Conservation (phyloP, 441 rosid species). For the Theobroma grandiflorum region DNA sequence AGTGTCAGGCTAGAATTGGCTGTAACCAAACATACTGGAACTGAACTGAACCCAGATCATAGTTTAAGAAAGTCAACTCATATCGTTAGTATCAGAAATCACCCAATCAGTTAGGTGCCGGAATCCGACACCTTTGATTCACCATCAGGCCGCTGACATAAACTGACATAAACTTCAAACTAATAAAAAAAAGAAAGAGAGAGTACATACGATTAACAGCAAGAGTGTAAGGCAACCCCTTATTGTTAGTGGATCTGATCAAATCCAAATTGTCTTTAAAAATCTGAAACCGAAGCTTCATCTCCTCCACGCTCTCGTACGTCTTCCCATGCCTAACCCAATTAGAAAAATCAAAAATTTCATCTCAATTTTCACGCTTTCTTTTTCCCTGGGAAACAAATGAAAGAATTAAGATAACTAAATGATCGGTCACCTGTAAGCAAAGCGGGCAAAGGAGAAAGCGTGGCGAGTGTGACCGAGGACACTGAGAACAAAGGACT, state of each 20-base stretch:
- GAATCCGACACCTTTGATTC: not conserved
- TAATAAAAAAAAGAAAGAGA: not conserved
- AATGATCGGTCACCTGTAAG: slow-evolving; percentile 52
- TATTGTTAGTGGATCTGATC: slow-evolving; percentile 75
- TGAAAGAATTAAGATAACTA: not conserved
- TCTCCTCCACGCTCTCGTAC: slow-evolving; percentile 73
- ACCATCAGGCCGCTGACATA: not conserved
- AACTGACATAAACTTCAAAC: not conserved
- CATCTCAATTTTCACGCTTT: not conserved
- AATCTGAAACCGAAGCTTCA: slow-evolving; percentile 69
- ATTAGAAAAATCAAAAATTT: not conserved
- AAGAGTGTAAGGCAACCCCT: slow-evolving; percentile 70
- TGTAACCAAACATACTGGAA: slow-evolving; percentile 13
- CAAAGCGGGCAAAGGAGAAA: slow-evolving; percentile 81
- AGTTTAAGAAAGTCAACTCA: not conserved
- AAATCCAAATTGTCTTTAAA: slow-evolving; percentile 77
- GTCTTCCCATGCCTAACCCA: slow-evolving; percentile 65
- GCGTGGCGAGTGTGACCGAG: slow-evolving; percentile 76
- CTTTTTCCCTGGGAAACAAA: not conserved
- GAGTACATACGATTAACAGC: slow-evolving; percentile 65
- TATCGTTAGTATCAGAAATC: not conserved
- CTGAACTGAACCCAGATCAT: slow-evolving; percentile 10
- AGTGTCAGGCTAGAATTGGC: slow-evolving; percentile 8
- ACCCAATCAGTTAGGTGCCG: not conserved
- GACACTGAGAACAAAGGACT: slow-evolving; percentile 61